Evolutionary conservation across 768 basidiomycete genomes (phyloP).

Genomic region (Russula sp.): DNA sequence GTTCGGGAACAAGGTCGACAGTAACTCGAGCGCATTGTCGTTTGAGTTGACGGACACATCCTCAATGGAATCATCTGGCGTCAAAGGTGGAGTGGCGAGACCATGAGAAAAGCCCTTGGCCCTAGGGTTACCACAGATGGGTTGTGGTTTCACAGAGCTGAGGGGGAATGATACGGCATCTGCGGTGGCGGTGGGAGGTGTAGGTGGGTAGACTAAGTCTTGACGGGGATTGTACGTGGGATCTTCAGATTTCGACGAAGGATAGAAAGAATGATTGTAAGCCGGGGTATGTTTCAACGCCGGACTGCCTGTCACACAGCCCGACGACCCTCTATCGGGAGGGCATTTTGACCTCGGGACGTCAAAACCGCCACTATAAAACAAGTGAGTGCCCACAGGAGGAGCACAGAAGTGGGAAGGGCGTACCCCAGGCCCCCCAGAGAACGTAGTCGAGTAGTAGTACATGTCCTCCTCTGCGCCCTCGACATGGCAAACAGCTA

Average conservation of each 20-base stretch:
- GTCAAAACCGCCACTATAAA: conserved; percentile 90
- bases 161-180: conserved; percentile 16
- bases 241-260: conserved; percentile 37
- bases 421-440: conserved; percentile 82
- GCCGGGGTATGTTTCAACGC: conserved; percentile 45
- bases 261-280: conserved; percentile 20
- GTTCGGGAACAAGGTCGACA: conserved; percentile 73
- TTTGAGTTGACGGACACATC: conserved; percentile 36
- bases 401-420: conserved; percentile 1
- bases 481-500: conserved; percentile 81
- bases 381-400: neutral
- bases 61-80: conserved; percentile 61
- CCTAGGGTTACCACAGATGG: conserved; percentile 24
- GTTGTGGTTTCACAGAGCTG: conserved; percentile 25
- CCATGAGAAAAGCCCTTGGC: conserved; percentile 28
- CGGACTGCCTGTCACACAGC: conserved; percentile 91
- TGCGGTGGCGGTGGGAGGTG: conserved; percentile 23
- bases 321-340: conserved; percentile 92
- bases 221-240: conserved; percentile 32
- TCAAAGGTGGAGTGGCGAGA: conserved; percentile 68
- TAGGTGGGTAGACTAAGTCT: conserved; percentile 33
- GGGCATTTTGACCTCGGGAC: conserved; percentile 86
- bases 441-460: conserved; percentile 91
- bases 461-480: conserved; percentile 78
- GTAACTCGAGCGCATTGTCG: conserved; percentile 68